Conservation (phyloP, 768 basidiomycete genomes). For the Hypholoma fasciculare region DNA sequence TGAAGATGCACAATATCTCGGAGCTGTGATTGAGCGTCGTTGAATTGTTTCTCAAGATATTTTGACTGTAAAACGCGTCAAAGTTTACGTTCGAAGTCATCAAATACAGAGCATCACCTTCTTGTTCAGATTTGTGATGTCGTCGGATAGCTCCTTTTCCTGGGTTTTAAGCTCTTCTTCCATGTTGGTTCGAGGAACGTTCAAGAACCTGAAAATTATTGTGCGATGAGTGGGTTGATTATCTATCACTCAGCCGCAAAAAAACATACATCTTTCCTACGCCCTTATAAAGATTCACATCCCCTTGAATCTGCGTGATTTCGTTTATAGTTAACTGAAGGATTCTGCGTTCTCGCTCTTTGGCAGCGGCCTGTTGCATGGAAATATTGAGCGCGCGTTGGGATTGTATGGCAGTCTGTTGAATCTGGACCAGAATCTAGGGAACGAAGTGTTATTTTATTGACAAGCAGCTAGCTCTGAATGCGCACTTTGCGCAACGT, state of each 20-base stretch:
- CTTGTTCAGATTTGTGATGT: slow-evolving; percentile 79
- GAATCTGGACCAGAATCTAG: slow-evolving; percentile 91
- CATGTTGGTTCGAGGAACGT: slow-evolving; percentile 79
- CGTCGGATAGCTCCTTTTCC: slow-evolving; percentile 84
- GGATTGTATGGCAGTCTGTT: slow-evolving; percentile 86
- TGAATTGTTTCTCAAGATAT: slow-evolving; percentile 92
- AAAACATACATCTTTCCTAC: slow-evolving; percentile 90
- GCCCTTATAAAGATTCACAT: slow-evolving; percentile 88
- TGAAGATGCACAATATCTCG: slow-evolving; percentile 71
- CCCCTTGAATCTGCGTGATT: slow-evolving; percentile 65
- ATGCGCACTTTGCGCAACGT: slow-evolving; percentile 71
- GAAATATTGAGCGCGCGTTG: slow-evolving; percentile 76
- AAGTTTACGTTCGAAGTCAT: not conserved
- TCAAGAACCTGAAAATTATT: slow-evolving; percentile 72
- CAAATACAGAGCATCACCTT: slow-evolving; percentile 52
- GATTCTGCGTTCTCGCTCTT: slow-evolving; percentile 89
- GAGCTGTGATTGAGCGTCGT: slow-evolving; percentile 84
- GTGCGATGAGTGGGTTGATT: not conserved
- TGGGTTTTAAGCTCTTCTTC: slow-evolving; percentile 71
- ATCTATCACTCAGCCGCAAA: slow-evolving; percentile 3
- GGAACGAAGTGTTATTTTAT: slow-evolving; percentile 4
- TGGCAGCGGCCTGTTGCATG: slow-evolving; percentile 71
- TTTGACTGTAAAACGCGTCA: slow-evolving; percentile 54
- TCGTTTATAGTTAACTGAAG: slow-evolving; percentile 88
- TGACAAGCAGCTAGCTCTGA: not conserved